These are phyloP conservation scores for Hawksworthiomyces lignivorus DNA, from an alignment of 2,329 filamentous ascomycete genomes.

Conservation along the genomic window DNA sequence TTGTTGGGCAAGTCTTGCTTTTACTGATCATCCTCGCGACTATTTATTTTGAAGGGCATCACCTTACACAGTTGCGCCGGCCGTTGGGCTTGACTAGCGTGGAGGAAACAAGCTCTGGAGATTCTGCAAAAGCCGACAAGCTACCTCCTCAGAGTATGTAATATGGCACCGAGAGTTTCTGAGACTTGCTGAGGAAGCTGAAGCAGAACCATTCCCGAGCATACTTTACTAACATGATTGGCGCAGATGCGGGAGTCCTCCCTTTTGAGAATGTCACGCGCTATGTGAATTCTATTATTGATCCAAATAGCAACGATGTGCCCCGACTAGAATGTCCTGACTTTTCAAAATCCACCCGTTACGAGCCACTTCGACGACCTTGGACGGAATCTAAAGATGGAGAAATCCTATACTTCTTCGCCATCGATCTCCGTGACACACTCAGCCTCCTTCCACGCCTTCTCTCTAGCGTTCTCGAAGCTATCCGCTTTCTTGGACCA, in stretches of 20 bases:
- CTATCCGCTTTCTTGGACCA: constrained; percentile 30
- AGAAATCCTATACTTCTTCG: constrained; percentile 38
- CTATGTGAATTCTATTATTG: constrained; percentile 16
- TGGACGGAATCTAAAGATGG: not conserved
- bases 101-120: too few relatives aligned
- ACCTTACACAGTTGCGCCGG: constrained; percentile 1
- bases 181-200: too few relatives aligned
- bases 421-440: constrained; percentile 42
- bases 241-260: too few relatives aligned
- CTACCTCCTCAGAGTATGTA: too few relatives aligned
- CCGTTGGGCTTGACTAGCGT: too few relatives aligned
- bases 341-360: constrained; percentile 1
- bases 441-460: constrained; percentile 39
- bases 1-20: constrained; percentile 9
- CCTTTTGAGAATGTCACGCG: constrained; percentile 5
- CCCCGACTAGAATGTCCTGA: constrained; percentile 14
- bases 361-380: constrained; percentile 10
- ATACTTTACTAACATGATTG: too few relatives aligned
- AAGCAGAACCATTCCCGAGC: too few relatives aligned
- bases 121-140: too few relatives aligned
- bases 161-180: too few relatives aligned
- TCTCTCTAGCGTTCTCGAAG: constrained; percentile 38
- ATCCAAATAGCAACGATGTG: constrained; percentile 5
- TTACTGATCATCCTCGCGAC: constrained; percentile 9
- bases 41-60: constrained; percentile 12